These are phyloP conservation scores for Glycyrrhiza uralensis DNA, from an alignment of 306 rosid genomes.

Conservation along the genomic window DNA sequence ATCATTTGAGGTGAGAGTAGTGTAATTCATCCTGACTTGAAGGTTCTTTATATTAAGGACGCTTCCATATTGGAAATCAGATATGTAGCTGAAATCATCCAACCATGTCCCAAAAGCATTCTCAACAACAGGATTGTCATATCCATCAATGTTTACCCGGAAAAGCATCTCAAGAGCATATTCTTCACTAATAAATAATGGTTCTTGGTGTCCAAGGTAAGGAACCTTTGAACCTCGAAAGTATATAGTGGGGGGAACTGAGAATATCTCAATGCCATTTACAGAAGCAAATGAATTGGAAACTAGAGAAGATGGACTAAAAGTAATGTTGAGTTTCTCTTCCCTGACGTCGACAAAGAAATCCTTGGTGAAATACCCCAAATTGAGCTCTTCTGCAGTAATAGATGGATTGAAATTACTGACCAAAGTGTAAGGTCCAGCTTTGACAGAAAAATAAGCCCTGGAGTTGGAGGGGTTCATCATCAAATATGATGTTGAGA, in stretches of 20 bases:
- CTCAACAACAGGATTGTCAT: fast-evolving
- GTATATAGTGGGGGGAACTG: conserved; percentile 54
- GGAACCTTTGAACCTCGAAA: conserved; percentile 22
- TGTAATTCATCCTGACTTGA: not conserved
- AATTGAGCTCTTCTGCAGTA: conserved; percentile 26
- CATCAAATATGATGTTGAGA: conserved; percentile 13
- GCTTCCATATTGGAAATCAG: conserved; percentile 17
- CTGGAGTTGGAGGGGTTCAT: not conserved
- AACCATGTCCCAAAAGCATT: conserved; percentile 35
- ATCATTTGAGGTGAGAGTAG: not conserved
- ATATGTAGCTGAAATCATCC: conserved; percentile 21
- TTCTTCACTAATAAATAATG: not conserved
- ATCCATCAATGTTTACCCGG: not conserved
- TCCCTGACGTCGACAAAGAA: conserved; percentile 33
- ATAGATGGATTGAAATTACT: conserved; percentile 43
- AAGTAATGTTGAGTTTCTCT: conserved; percentile 37
- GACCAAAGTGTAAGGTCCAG: conserved; percentile 43
- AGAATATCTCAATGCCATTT: conserved; percentile 67
- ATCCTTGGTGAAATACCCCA: conserved; percentile 25
- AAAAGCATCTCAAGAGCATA: conserved; percentile 38
- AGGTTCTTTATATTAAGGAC: not conserved
- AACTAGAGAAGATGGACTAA: conserved; percentile 34
- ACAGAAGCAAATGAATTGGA: conserved; percentile 46
- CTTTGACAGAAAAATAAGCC: conserved; percentile 54
- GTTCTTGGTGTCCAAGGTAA: conserved; percentile 19